phyloP scores from a whole-genome alignment of 306 rosid genomes.

The Trifolium repens region DNA sequence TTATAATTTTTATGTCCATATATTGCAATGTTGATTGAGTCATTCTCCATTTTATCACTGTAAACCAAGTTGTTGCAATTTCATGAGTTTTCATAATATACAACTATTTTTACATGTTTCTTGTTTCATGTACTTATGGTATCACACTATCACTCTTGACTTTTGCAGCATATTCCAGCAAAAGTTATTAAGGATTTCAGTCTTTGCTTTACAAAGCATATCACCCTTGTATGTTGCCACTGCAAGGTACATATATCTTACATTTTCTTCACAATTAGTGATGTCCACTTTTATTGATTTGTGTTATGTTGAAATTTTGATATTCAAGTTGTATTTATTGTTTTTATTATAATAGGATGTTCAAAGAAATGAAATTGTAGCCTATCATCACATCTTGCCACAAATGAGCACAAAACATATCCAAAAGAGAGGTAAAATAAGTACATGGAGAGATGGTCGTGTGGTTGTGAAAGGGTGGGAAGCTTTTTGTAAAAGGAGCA shows the following conservation, averaged over 20 bases:
- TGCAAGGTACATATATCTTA: slow-evolving; percentile 20
- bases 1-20: too few species aligned
- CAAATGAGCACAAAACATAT: background rate
- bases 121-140: background rate
- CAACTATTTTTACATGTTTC: background rate
- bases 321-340: background rate
- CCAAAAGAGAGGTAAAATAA: slow-evolving; percentile 5
- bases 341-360: slow-evolving; percentile 29
- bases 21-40: too few species aligned
- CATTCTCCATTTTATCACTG: too few species aligned
- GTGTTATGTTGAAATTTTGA: slow-evolving; percentile 10
- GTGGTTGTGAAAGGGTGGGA: slow-evolving; percentile 20
- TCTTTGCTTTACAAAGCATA: background rate
- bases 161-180: slow-evolving; percentile 28
- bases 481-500: slow-evolving; percentile 6
- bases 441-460: slow-evolving; percentile 34
- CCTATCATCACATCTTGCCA: slow-evolving; percentile 9
- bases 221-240: slow-evolving; percentile 35
- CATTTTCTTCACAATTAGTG: too few species aligned
- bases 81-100: too few species aligned
- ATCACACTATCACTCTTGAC: slow-evolving; percentile 19
- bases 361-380: background rate
- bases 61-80: too few species aligned
- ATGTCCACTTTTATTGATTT: too few species aligned
- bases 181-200: background rate